Base-by-base conservation (phyloP, 2,329 filamentous ascomycete genomes). In the Phyllosticta ampelicida region DNA sequence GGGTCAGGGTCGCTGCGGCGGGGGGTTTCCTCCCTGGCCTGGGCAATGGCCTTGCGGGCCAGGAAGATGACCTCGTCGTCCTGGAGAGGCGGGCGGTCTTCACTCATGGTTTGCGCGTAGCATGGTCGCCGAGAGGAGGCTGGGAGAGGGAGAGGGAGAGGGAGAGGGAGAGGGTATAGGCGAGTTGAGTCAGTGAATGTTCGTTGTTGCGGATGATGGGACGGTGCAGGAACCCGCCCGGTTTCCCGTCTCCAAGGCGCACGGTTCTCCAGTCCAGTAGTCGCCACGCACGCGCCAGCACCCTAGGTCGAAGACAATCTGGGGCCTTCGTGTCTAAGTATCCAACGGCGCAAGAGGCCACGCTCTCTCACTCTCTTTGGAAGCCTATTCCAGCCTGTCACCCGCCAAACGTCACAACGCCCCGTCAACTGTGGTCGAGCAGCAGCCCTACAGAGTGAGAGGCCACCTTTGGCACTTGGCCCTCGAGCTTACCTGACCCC, bases 21-120 rank as follows among this genome's bases (percentile, higher is more conserved):
- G 62, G 79, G 78, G 63, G 86, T 85, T 68, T 85, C 85, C 64
- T 84, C 79, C 60, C 86, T 75, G 57, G 86, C 86, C 65, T 78
- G 79, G 62, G 80, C 79, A 80, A 89, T 86, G 51, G 84, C 84
- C 65, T 86, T 82, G 63, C 80, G 80, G 36, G 83, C 84, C 53
- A 87, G 77, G 58, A 76, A 76, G 55, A 89, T 81, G 62, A 89
- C 83, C 68, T 89, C 83, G 50, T 75, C 75, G 48, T 84, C 74
- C 18, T 84, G 80, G 67, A 85, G 77, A 56, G 63, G 59, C 63
- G 59, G 64, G 72, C 70, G 70, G 26, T 59, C 57, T 55, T 72
- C 71, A 68, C 69, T 73, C 71, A 72, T 73, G 20, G 53, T 64
- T 50, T 28, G 48, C 48, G 57, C 57, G 55, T 58, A 8, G 30